Evolutionary conservation across 768 basidiomycete species (phyloP), one percentile per base, ranked within the genome.

Genomic region (Xerocomus potaroensis): DNA sequence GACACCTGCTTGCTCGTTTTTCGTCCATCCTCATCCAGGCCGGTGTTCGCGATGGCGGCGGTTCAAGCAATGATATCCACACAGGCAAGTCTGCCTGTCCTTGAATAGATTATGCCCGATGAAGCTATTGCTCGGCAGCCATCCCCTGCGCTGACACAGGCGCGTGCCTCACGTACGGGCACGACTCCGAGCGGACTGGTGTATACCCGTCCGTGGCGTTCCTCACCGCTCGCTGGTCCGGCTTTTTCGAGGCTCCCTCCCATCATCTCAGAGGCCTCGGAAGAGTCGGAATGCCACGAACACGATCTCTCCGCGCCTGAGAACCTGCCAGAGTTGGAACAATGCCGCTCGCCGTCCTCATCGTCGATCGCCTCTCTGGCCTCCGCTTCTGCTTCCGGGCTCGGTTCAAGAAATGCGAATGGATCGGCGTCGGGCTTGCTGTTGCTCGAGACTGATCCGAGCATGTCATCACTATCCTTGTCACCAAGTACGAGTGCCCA

Each of bases 181-280:
- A 10, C 50, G 19, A 10, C 48, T 14, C 33, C 54, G 12, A 31
- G 31, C n/a, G 48, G 44, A 11, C 15, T 37, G 10, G 37, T 45
- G 21, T 47, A 55, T 5, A 49, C 65, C 8, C 65, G 63, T 3
- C 64, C 64, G 4, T 46, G 59, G 48, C 64, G 64, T 12, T 65
- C 64, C 11, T 65, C 64, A 0, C 64, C 64, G 0, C 64, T 65
- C 32, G 56, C 64, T 0, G 41, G 62, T 1, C 55, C 54, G 26
- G 62, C 21, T 3, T 55, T 65, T 14, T 65, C 61, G 8, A 65
- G 51, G 0, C 48, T 59, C 7, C 58, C 64, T 0, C 56, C 62
- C 34, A 53, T 53, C 29, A 53, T 55, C 45, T 53, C 55, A 30
- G 58, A 56, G 47, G 47, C 46, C 2, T 51, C 58, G 21, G 51